Base-by-base conservation (phyloP, 805 yeast species). In the Cyberlindnera maclurae region DNA sequence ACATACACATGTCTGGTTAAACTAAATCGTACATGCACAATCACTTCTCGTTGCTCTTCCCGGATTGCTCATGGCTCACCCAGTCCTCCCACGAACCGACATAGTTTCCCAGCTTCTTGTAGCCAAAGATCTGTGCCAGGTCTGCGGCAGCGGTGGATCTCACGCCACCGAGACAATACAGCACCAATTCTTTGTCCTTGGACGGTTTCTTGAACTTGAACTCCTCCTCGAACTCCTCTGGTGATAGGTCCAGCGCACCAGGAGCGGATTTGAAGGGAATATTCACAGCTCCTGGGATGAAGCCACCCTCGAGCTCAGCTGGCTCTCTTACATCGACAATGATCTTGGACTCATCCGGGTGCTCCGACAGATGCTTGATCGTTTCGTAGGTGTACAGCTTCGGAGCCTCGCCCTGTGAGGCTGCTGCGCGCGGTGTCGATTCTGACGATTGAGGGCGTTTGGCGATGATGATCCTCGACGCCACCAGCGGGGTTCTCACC, bases 321-420 rank as follows among this genome's bases (percentile, higher is more conserved):
- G 97, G 96, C 66, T 90, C 97, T 58, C 98, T 78, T 15, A 86
- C 97, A 57, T 90, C 98, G 17, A 90, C 79, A 29, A 90, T 62
- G 31, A 86, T 68, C 28, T 71, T 62, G 12, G 65, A 63, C 12
- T 75, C 68, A 39, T 65, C 67, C 4, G 77, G 75, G 33, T 62
- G 44, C 9, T 59, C 42, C 15, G 68, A 60, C 15, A 79, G 57
- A 10, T 60, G 55, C 49, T 71, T 68, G 51, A 83, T 66, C 12
- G 70, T 72, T 12, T 70, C 63, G 56, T 76, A 83, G 24, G 62
- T 60, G 55, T 77, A 78, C 26, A 60, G 45, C 42, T 67, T 70
- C 17, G 45, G 42, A 8, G 48, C 39, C 11, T 29, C 37, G n/a
- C 39, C 45, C 26, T 34, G 17, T 6, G 24, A 26, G 27, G 27